Evolutionary conservation across 2,329 filamentous ascomycete genomes (phyloP).

Genomic region (Penicillium sp.): DNA sequence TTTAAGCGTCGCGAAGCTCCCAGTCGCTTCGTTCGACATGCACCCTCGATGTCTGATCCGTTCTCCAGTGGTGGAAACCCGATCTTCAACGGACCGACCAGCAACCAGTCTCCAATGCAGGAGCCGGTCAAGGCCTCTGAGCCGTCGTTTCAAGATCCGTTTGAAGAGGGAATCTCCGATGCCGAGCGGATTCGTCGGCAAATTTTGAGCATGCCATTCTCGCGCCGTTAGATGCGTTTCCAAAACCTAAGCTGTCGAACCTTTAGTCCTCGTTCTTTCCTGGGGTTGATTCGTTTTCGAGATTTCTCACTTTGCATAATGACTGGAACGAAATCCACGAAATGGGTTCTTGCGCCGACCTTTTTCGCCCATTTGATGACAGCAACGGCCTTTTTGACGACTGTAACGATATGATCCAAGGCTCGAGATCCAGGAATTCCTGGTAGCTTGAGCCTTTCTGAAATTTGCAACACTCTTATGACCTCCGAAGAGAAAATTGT

Average conservation of each 20-base stretch:
- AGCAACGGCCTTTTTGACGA: slow-evolving; percentile 31
- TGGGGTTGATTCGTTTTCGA: slow-evolving; percentile 21
- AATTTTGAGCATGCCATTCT: slow-evolving; percentile 35
- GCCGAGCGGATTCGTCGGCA: slow-evolving; percentile 38
- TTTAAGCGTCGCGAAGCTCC: slow-evolving; percentile 30
- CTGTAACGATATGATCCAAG: slow-evolving; percentile 26
- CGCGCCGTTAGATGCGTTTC: slow-evolving; percentile 21
- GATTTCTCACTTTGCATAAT: slow-evolving; percentile 22
- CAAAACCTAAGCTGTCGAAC: slow-evolving; percentile 4
- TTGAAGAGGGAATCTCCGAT: slow-evolving; percentile 34
- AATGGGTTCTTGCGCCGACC: slow-evolving; percentile 6
- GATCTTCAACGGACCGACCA: slow-evolving; percentile 16
- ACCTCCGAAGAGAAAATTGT: slow-evolving; percentile 21
- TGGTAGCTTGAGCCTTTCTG: slow-evolving; percentile 6
- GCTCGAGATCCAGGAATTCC: slow-evolving; percentile 9
- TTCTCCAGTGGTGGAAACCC: slow-evolving; percentile 31
- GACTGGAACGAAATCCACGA: slow-evolving; percentile 26
- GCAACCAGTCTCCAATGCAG: slow-evolving; percentile 13
- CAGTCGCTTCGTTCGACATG: slow-evolving; percentile 34
- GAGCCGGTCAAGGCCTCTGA: slow-evolving; percentile 12
- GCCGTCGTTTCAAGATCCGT: slow-evolving; percentile 28
- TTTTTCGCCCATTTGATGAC: slow-evolving; percentile 26
- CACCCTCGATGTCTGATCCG: slow-evolving; percentile 42
- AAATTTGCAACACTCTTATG: slow-evolving; percentile 10
- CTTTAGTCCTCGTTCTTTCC: slow-evolving; percentile 16